These are phyloP conservation scores for Agapanthus africanus DNA, from an alignment of 106 monocot species.

Conservation along the genomic window DNA sequence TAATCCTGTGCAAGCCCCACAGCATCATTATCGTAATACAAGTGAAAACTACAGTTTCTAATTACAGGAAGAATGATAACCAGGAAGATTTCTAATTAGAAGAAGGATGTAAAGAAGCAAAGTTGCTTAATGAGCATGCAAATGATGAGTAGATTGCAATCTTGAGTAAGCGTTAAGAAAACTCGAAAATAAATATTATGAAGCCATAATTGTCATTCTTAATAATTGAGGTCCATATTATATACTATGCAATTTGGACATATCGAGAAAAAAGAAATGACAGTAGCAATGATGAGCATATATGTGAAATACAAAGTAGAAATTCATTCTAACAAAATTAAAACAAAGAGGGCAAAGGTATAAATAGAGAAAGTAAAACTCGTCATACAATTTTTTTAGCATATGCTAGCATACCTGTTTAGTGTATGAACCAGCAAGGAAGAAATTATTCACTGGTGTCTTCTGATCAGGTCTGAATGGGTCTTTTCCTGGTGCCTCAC, in stretches of 20 bases:
- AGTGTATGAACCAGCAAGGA: slow-evolving; percentile 93
- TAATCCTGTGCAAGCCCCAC: too few relatives aligned
- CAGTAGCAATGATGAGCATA: background rate
- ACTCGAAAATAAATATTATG: too few relatives aligned
- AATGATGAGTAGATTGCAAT: too few relatives aligned
- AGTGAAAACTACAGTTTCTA: too few relatives aligned
- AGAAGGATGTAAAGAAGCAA: too few relatives aligned
- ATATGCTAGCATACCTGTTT: slow-evolving; percentile 54
- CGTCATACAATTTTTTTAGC: too few relatives aligned
- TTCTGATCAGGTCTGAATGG: slow-evolving; percentile 95
- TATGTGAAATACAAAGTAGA: background rate
- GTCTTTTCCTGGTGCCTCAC: slow-evolving; percentile 84
- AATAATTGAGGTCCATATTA: background rate
- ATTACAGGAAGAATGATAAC: too few relatives aligned
- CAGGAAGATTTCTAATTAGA: too few relatives aligned
- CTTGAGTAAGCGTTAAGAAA: too few relatives aligned
- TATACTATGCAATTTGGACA: background rate
- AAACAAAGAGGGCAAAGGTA: background rate
- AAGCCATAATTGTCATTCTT: background rate
- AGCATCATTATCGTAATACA: too few relatives aligned
- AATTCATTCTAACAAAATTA: background rate
- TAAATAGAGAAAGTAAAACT: too few relatives aligned
- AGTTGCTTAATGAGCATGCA: too few relatives aligned
- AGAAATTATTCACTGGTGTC: slow-evolving; percentile 93
- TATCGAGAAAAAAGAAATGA: background rate